These are phyloP conservation scores for Penicillium odoratum DNA, from an alignment of 495 filamentous ascomycete genomes.

Conservation along the genomic window DNA sequence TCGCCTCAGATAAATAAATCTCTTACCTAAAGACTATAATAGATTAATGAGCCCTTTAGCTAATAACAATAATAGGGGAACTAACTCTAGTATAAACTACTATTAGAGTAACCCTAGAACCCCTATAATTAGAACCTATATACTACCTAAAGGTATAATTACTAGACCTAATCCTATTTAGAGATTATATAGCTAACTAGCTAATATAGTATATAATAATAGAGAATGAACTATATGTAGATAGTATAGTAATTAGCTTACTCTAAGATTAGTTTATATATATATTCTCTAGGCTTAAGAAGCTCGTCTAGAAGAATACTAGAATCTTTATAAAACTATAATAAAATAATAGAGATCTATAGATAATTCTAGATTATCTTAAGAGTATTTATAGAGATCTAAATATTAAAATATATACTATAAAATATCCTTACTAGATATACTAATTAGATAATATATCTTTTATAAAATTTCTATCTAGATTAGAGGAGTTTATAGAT, in stretches of 20 bases:
- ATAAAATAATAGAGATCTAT: neutral
- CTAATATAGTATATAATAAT: neutral
- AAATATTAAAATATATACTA: constrained; percentile 4
- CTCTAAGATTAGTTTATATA: constrained; percentile 6
- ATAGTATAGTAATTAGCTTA: constrained; percentile 3
- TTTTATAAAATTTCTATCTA: neutral
- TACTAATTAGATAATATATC: neutral
- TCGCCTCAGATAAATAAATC: constrained; percentile 4
- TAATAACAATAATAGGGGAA: constrained; percentile 3
- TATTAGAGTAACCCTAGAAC: neutral
- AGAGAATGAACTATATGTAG: constrained; percentile 1
- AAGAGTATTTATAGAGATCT: constrained; percentile 3
- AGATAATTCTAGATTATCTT: neutral
- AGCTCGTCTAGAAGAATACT: constrained; percentile 9
- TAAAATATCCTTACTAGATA: constrained; percentile 6
- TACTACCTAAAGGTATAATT: neutral
- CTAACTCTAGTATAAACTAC: neutral
- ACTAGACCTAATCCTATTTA: constrained; percentile 2
- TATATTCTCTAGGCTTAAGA: constrained; percentile 12
- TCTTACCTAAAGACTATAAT: neutral
- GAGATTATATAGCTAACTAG: neutral
- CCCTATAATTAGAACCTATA: neutral
- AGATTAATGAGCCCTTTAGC: too few relatives aligned
- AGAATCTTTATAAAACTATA: constrained; percentile 7
- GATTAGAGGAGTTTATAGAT: too few relatives aligned